Evolutionary conservation across 148 eudicot species (phyloP).

Genomic region (Rhododendron molle): DNA sequence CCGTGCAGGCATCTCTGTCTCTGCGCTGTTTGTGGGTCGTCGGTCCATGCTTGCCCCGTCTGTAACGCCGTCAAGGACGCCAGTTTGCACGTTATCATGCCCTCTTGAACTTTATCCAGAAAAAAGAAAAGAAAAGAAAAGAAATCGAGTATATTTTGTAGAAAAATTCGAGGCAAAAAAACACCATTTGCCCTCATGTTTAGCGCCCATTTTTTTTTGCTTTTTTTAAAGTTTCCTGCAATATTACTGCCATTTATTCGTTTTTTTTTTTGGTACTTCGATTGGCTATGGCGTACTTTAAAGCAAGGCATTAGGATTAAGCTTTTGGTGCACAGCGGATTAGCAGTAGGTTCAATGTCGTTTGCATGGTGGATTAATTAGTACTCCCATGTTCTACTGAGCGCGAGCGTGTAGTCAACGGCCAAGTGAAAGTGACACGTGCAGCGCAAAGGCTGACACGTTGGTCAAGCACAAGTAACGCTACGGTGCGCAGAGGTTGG

Average conservation of each 20-base stretch:
- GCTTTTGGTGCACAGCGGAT: background rate
- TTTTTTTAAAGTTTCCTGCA: background rate
- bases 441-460: constrained; percentile 29
- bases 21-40: constrained; percentile 63
- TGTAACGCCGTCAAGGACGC: constrained; percentile 55
- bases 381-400: background rate
- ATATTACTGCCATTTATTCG: background rate
- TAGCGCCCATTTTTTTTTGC: background rate
- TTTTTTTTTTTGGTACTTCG: background rate
- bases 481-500: constrained; percentile 4
- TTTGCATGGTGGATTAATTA: background rate
- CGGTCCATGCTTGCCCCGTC: constrained; percentile 59
- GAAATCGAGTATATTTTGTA: background rate
- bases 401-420: constrained; percentile 15
- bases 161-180: background rate
- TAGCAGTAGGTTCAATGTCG: background rate
- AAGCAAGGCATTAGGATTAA: background rate
- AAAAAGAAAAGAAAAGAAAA: too few species aligned
- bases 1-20: constrained; percentile 87
- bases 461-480: constrained; percentile 46
- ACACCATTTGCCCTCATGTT: background rate
- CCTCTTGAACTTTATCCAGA: constrained; percentile 14
- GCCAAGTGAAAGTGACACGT: constrained; percentile 26
- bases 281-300: background rate
- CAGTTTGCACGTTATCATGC: constrained; percentile 67